Evolutionary conservation across 805 yeast genomes (phyloP).

Genomic region (Monosporozyma siamensis): DNA sequence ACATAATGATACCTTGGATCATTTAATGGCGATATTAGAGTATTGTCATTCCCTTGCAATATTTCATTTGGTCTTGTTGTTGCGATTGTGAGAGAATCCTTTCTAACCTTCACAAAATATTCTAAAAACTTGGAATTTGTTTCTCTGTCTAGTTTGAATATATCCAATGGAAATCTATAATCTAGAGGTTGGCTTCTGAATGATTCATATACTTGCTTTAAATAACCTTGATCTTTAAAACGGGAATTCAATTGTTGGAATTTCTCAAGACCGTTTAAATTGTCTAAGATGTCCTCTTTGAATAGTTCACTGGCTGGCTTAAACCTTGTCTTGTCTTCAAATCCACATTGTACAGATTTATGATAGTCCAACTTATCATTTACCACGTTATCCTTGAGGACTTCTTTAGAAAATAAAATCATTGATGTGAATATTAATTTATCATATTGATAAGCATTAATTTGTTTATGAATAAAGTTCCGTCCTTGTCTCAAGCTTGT

Average conservation of each 20-base stretch:
- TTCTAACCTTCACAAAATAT: conserved; percentile 22
- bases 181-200: conserved; percentile 27
- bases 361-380: not conserved
- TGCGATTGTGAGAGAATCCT: conserved; percentile 2
- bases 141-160: conserved; percentile 14
- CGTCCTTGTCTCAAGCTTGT: conserved; percentile 43
- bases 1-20: conserved; percentile 39
- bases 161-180: conserved; percentile 31
- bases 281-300: conserved; percentile 11
- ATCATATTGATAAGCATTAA: conserved; percentile 47
- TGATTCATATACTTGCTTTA: conserved; percentile 25
- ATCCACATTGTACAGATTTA: not conserved
- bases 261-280: not conserved
- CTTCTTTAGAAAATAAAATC: conserved; percentile 34
- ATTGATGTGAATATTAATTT: conserved; percentile 43
- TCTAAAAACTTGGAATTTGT: conserved; percentile 13
- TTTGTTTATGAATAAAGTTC: conserved; percentile 43
- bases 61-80: not conserved
- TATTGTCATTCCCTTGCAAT: not conserved
- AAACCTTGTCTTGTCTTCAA: not conserved
- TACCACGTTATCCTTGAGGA: not conserved
- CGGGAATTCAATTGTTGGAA: not conserved
- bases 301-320: conserved; percentile 13
- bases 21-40: conserved; percentile 13
- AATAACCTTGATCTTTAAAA: conserved; percentile 5